phyloP scores from a whole-genome alignment of 2,329 filamentous ascomycete species.

The Paecilomyces fulvus region DNA sequence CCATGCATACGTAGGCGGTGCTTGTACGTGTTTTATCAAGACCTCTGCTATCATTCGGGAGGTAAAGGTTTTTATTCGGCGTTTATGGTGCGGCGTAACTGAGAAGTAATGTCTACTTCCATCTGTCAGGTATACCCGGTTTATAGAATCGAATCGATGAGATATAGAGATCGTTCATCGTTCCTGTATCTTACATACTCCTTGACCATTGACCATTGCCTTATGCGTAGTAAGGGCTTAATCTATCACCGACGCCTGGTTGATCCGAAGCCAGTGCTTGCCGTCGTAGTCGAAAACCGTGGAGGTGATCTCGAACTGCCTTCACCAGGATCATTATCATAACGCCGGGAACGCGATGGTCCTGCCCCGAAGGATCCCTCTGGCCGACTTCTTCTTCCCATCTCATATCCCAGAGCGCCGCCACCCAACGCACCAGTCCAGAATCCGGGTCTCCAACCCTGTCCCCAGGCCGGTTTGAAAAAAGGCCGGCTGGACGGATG shows the following conservation, averaged over 20 bases:
- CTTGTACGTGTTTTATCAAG: neutral
- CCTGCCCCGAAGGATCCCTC: constrained; percentile 10
- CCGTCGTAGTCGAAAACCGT: constrained; percentile 21
- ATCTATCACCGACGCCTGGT: constrained; percentile 30
- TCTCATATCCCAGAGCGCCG: constrained; percentile 33
- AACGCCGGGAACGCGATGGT: constrained; percentile 8
- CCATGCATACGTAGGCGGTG: constrained; percentile 9
- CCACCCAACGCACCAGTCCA: constrained; percentile 39
- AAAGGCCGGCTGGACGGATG: constrained; percentile 14
- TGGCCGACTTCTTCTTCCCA: constrained; percentile 23
- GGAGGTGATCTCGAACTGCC: constrained; percentile 25
- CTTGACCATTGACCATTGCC: no score
- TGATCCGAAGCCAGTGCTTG: constrained; percentile 39
- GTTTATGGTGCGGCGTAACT: neutral
- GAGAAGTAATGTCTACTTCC: neutral
- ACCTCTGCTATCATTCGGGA: neutral
- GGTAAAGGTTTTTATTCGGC: neutral
- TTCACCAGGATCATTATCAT: constrained; percentile 20
- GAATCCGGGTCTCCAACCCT: constrained; percentile 39
- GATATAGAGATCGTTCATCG: neutral
- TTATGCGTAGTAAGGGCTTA: neutral
- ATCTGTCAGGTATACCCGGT: neutral
- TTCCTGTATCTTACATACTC: neutral
- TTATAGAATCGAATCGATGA: neutral
- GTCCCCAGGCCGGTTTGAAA: constrained; percentile 7